Conservation (phyloP, 2,329 filamentous ascomycete genomes). For the Aspergillus pseudotamarii region DNA sequence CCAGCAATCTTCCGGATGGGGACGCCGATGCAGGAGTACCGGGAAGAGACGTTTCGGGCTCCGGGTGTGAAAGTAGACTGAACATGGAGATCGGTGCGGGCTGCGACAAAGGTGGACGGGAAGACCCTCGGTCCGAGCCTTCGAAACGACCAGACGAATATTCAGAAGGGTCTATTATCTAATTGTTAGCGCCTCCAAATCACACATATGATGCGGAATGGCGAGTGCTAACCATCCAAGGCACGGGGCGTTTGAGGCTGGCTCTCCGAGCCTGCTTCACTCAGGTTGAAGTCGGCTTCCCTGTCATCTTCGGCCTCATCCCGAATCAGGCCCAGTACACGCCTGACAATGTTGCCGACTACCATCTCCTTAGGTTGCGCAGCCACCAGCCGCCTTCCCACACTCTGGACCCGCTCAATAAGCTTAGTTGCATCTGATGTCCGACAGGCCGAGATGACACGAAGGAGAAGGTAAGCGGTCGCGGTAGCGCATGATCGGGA, state of each 20-base stretch:
- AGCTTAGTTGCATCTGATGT: constrained; percentile 77
- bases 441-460: constrained; percentile 80
- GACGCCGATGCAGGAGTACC: constrained; percentile 39
- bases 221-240: constrained; percentile 35
- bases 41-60: constrained; percentile 47
- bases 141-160: constrained; percentile 31
- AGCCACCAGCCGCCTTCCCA: constrained; percentile 75
- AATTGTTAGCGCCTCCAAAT: constrained; percentile 15
- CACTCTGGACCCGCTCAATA: constrained; percentile 75
- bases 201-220: background rate
- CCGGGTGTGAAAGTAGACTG: constrained; percentile 76
- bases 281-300: constrained; percentile 63
- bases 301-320: constrained; percentile 85
- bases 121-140: constrained; percentile 35
- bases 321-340: constrained; percentile 85
- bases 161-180: constrained; percentile 31
- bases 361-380: constrained; percentile 90
- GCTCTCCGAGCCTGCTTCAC: constrained; percentile 63
- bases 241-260: constrained; percentile 47
- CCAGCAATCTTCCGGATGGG: constrained; percentile 36
- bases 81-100: constrained; percentile 75
- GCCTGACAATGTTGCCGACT: constrained; percentile 90
- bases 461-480: constrained; percentile 83
- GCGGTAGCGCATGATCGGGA: constrained; percentile 88
- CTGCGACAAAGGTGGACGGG: constrained; percentile 64